These are phyloP conservation scores for Aspergillus persii DNA, from an alignment of 2,329 filamentous ascomycete species.

Conservation along the genomic window DNA sequence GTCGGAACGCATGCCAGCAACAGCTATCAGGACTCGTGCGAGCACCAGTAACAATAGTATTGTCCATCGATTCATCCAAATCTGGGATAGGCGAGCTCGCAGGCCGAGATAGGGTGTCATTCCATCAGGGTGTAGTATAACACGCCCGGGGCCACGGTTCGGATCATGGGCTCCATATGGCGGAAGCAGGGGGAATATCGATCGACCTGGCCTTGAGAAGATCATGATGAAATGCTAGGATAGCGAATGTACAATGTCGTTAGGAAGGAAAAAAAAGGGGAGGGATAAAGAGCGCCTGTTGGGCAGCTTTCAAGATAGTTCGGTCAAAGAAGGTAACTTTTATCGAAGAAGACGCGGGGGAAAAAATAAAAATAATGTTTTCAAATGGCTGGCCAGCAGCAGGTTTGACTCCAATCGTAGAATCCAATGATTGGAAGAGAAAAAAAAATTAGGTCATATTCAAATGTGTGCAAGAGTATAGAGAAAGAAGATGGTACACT, in stretches of 20 bases:
- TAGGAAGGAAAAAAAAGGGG: background rate
- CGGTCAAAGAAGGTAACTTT: background rate
- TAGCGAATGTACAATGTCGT: background rate
- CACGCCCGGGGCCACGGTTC: slow-evolving; percentile 54
- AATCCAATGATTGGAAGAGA: background rate
- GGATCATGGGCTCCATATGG: slow-evolving; percentile 42
- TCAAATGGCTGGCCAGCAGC: slow-evolving; percentile 19
- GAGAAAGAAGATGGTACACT: slow-evolving; percentile 15
- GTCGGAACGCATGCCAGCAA: slow-evolving; percentile 69
- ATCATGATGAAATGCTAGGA: slow-evolving; percentile 23
- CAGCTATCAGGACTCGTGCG: slow-evolving; percentile 73
- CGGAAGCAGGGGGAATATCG: slow-evolving; percentile 39
- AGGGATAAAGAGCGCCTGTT: background rate
- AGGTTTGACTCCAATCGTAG: background rate
- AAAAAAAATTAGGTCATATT: background rate
- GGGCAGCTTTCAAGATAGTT: background rate
- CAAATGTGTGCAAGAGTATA: background rate
- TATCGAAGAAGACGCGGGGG: slow-evolving; percentile 1
- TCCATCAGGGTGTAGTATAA: slow-evolving; percentile 63
- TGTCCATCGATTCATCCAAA: slow-evolving; percentile 98
- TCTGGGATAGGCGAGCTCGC: slow-evolving; percentile 83
- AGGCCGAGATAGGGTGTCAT: slow-evolving; percentile 91
- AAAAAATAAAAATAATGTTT: background rate
- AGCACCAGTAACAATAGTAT: slow-evolving; percentile 83
- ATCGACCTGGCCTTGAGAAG: slow-evolving; percentile 31